Base-by-base conservation (phyloP, 1,139 yeast genomes). In the Suhomyces coccinellae region DNA sequence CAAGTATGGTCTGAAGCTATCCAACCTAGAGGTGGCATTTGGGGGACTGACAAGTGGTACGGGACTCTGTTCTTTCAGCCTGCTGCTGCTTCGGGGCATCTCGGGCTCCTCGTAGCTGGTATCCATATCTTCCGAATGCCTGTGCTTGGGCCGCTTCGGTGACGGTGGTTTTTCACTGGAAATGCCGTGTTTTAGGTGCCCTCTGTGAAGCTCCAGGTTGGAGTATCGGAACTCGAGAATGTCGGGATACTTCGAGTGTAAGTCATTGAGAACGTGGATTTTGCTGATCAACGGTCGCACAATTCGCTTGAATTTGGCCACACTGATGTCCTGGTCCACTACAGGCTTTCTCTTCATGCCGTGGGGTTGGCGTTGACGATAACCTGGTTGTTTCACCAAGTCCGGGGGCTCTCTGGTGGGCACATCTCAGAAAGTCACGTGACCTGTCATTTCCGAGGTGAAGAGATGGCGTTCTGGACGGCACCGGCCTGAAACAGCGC, bases 221-320 rank as follows among this genome's bases (percentile, higher is more conserved):
- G 36, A 41, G 33, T 34, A 48, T 14, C 40, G 31, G 28, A 48
- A 41, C 33, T 46, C 36, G 16, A 36, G 27, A 32, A 38, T 45
- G 10, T 36, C 46, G 2, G 72, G 66, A 41, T 59, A 57, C 46
- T 63, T 66, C 14, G 50, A 41, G 42, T 53, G 53, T 38, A 61
- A 44, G 36, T 65, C 69, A 38, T 68, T 65, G 33, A 72, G 57
- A 5, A 59, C 50, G 52, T 71, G 75, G 20, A 71, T 59, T 44
- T 69, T 70, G 38, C 73, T 55, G 7, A 70, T 48, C 15, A 73
- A 54, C 12, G 77, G 77, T 26, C 77, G 61, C 9, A 67, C 59
- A 3, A 67, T 54, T 40, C 75, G 55, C 51, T 68, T 69, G 54
- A 71, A 68, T 46, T 65, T 61, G 6, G 63, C 42, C 12, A 48